A percentile compares a stretch with the other conserved stretches of the same genome.
Evolutionary conservation across 768 basidiomycete species (phyloP).

Genomic region (Suillus occidentalis): DNA sequence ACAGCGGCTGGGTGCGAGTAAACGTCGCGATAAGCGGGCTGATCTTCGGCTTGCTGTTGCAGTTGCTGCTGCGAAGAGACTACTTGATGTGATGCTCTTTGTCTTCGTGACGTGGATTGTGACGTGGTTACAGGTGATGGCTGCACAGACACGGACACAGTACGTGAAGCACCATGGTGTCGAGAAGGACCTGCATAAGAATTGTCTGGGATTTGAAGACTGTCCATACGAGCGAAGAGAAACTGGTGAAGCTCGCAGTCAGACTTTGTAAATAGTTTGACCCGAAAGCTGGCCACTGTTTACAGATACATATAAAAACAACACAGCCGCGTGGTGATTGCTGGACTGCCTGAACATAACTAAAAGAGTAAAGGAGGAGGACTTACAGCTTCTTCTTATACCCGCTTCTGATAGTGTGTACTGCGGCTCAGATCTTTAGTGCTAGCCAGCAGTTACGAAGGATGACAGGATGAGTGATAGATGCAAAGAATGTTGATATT

Average conservation of each 20-base stretch:
- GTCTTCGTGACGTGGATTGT: slow-evolving; percentile 48
- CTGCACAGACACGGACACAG: slow-evolving; percentile 59
- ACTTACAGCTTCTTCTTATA: slow-evolving; percentile 17
- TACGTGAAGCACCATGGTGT: slow-evolving; percentile 42
- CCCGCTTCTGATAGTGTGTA: neutral
- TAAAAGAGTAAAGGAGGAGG: slow-evolving; percentile 14
- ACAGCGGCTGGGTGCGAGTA: slow-evolving; percentile 84
- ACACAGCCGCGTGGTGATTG: slow-evolving; percentile 22
- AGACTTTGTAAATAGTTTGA: slow-evolving; percentile 12
- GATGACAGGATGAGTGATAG: slow-evolving; percentile 7
- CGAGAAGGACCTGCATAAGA: slow-evolving; percentile 48
- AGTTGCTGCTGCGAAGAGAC: slow-evolving; percentile 50
- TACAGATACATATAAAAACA: slow-evolving; percentile 20
- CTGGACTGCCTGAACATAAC: slow-evolving; percentile 16
- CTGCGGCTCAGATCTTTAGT: slow-evolving; percentile 1
- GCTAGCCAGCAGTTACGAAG: slow-evolving; percentile 1
- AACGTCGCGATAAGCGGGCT: slow-evolving; percentile 63
- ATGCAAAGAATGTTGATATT: slow-evolving; percentile 18
- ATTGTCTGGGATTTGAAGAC: slow-evolving; percentile 46
- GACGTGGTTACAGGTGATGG: slow-evolving; percentile 45
- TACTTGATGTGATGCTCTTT: slow-evolving; percentile 74
- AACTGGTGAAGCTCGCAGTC: slow-evolving; percentile 6
- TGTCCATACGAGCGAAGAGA: slow-evolving; percentile 24
- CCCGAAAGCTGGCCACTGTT: slow-evolving; percentile 10
- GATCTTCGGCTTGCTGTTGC: slow-evolving; percentile 39